Evolutionary conservation across 768 basidiomycete genomes (phyloP).

Genomic region (Kwoniella shandongensis): DNA sequence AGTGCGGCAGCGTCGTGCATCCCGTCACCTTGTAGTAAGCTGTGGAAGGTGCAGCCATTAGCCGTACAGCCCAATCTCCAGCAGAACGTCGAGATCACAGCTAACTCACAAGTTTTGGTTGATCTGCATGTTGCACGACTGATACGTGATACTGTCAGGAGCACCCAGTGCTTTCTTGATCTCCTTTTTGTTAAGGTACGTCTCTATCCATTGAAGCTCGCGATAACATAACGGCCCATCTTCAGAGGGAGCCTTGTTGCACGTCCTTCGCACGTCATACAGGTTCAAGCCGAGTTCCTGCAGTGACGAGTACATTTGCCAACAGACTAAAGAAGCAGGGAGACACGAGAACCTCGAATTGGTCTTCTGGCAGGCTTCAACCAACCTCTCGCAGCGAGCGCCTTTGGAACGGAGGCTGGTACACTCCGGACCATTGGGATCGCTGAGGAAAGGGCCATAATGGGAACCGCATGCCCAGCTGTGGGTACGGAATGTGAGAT

Average conservation of each 20-base stretch:
- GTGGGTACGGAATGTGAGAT: not conserved
- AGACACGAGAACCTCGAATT: constrained; percentile 57
- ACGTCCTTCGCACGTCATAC: constrained; percentile 67
- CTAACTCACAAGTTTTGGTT: constrained; percentile 69
- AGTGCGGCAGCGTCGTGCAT: constrained; percentile 78
- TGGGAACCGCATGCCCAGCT: constrained; percentile 45
- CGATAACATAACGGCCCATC: constrained; percentile 55
- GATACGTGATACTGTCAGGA: constrained; percentile 46
- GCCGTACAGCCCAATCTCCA: not conserved
- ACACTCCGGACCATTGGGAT: constrained; percentile 67
- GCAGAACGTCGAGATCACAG: not conserved
- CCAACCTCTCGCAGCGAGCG: constrained; percentile 71
- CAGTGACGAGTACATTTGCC: constrained; percentile 36
- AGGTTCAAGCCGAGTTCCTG: constrained; percentile 65
- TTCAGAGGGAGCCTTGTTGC: constrained; percentile 69
- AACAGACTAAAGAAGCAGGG: constrained; percentile 77
- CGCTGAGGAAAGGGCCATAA: constrained; percentile 62
- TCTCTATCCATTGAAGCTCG: constrained; percentile 83
- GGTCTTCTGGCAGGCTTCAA: constrained; percentile 62
- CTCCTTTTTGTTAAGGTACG: constrained; percentile 75
- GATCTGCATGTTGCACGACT: constrained; percentile 61
- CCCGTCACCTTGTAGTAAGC: constrained; percentile 72
- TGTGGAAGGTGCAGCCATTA: constrained; percentile 3
- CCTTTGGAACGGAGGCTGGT: constrained; percentile 64
- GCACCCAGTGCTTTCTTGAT: constrained; percentile 70